Percentiles rank a stretch among this genome's conserved stretches.
Conservation (phyloP, 179 eudicot species). For the Camellia oleifera region DNA sequence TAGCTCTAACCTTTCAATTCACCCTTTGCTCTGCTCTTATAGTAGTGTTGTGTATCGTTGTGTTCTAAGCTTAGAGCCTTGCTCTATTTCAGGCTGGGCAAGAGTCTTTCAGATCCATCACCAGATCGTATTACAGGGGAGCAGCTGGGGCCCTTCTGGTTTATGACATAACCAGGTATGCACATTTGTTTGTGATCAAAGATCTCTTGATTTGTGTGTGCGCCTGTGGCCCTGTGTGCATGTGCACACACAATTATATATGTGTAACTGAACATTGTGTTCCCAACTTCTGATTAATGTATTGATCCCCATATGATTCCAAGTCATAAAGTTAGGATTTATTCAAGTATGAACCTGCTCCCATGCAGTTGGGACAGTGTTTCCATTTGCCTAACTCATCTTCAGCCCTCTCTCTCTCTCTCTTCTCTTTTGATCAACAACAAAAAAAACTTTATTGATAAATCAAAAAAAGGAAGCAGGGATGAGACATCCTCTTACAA, state of each 20-base stretch:
- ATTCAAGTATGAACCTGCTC: background rate
- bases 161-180: constrained; percentile 23
- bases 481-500: too few species aligned
- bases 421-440: too few species aligned
- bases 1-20: background rate
- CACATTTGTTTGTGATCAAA: background rate
- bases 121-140: constrained; percentile 22
- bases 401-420: too few species aligned
- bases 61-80: background rate
- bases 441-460: too few species aligned
- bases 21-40: background rate
- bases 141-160: constrained; percentile 27
- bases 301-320: background rate
- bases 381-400: background rate
- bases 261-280: background rate
- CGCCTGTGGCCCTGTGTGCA: background rate
- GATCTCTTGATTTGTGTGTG: background rate
- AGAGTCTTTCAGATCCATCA: constrained; percentile 25
- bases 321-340: background rate
- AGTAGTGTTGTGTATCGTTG: background rate
- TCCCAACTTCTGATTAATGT: background rate
- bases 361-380: background rate
- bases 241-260: background rate
- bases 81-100: constrained; percentile 22
- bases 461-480: too few species aligned